Base-by-base conservation (phyloP, 208 protist species). In the Leishmania amazonensis region DNA sequence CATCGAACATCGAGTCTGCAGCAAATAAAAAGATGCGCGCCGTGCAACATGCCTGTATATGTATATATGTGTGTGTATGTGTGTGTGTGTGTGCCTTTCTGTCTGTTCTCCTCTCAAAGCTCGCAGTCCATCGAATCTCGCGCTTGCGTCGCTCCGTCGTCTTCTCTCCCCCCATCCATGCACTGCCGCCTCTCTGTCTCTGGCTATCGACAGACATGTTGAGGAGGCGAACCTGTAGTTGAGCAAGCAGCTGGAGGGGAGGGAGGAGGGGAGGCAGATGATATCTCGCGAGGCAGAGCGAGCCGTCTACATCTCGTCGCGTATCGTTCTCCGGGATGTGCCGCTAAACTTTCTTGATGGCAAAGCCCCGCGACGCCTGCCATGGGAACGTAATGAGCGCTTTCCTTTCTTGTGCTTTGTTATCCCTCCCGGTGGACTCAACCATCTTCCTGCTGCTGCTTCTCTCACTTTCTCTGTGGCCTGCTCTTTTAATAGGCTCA, bases 61-160 rank as follows among this genome's bases (percentile, higher is more conserved):
- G 15, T 49, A 19, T 15, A 9, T 21, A 0, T 51, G 15, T 49
- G 21, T 73, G 17, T 73, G 0, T 73, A 0, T 73, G 40, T 73
- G 13, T 49, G 11, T 19, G 4, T 51, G 40, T 31, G 42, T 74
- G 21, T 54, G 40, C 38, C 40, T 31, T 40, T 53, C 6, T 53
- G 1, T 53, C 31, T 5, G 9, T 3, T 38, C 21, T n/a, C 67
- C 67, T 45, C 19, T 75, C 24, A 62, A 54, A 6, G 15, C 51
- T 21, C 51, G 3, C 57, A 31, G 49, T n/a, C n/a, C 24, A n/a
- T 62, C 9, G 17, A 62, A 11, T 62, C 24, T n/a, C 7, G 57
- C 57, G 17, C 28, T 49, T 74, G n/a, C 51, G 54, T 64, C 64
- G 72, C 73, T 21, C 74, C 35, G 42, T 45, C 72, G 42, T 75